These are phyloP conservation scores for Pichia thaimueangensis DNA, from an alignment of 805 yeast genomes.

Conservation along the genomic window DNA sequence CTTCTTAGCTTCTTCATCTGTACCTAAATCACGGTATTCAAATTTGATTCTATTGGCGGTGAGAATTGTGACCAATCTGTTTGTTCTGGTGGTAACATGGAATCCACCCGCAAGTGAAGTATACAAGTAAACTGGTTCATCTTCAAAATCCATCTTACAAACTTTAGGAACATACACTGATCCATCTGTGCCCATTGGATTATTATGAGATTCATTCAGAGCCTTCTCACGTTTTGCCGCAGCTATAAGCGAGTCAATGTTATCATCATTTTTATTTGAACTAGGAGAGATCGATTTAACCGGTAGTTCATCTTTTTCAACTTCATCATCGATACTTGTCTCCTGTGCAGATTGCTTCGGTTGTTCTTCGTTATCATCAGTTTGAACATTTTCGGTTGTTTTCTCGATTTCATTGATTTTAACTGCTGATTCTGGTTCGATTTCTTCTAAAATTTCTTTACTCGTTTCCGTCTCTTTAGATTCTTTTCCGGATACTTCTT, in stretches of 20 bases:
- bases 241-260: slow-evolving; percentile 23
- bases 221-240: slow-evolving; percentile 24
- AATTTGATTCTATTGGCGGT: slow-evolving; percentile 66
- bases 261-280: slow-evolving; percentile 12
- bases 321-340: slow-evolving; percentile 5
- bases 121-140: slow-evolving; percentile 65
- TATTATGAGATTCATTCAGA: slow-evolving; percentile 4
- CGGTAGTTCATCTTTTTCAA: not conserved
- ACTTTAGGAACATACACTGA: slow-evolving; percentile 30
- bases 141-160: slow-evolving; percentile 32
- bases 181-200: slow-evolving; percentile 13
- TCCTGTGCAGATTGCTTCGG: not conserved
- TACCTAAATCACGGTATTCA: slow-evolving; percentile 72
- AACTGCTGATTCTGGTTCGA: not conserved
- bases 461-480: too few species aligned
- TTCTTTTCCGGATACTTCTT: not conserved
- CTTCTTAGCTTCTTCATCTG: slow-evolving; percentile 78
- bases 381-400: too few species aligned
- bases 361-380: too few species aligned
- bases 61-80: slow-evolving; percentile 65
- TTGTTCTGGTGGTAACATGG: slow-evolving; percentile 72
- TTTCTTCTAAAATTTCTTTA: too few species aligned
- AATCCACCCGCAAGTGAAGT: slow-evolving; percentile 87
- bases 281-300: not conserved
- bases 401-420: too few species aligned